Percentiles rank a stretch among this genome's conserved stretches.
phyloP scores from a whole-genome alignment of 1,284 basidiomycete genomes.

The Ceratobasidium sp. region DNA sequence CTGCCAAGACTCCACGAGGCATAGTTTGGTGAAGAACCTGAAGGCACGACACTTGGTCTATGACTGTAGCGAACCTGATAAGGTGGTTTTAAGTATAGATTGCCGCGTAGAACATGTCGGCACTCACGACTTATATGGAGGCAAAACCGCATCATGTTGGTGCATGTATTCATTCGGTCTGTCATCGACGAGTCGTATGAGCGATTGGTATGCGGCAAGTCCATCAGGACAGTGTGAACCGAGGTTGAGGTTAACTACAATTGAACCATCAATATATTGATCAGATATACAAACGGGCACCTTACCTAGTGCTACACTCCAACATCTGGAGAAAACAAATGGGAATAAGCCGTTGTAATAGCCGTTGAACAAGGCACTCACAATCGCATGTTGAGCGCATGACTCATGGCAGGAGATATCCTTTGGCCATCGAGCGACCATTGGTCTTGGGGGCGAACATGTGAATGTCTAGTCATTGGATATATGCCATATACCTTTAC shows the following conservation, averaged over 20 bases:
- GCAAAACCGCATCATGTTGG: background rate
- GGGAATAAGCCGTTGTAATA: background rate
- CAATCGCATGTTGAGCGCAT: conserved; percentile 15
- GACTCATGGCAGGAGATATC: background rate
- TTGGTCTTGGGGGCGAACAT: background rate
- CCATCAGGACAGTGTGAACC: background rate
- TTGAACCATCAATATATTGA: background rate
- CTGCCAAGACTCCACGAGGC: too few relatives aligned
- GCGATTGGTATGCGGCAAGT: background rate
- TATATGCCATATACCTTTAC: background rate
- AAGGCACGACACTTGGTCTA: background rate
- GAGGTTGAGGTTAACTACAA: background rate
- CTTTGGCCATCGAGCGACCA: background rate
- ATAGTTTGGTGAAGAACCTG: background rate
- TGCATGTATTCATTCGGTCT: background rate
- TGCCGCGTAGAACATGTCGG: background rate
- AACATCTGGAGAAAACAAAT: conserved; percentile 4
- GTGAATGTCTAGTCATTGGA: background rate
- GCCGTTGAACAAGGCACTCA: background rate
- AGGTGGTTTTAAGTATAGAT: background rate
- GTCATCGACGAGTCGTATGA: background rate
- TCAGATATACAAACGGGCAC: background rate
- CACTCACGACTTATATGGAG: background rate
- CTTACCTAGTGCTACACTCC: conserved; percentile 1
- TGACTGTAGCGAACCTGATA: background rate